These are phyloP conservation scores for Daedalea quercina DNA, from an alignment of 768 basidiomycete species.

Conservation along the genomic window DNA sequence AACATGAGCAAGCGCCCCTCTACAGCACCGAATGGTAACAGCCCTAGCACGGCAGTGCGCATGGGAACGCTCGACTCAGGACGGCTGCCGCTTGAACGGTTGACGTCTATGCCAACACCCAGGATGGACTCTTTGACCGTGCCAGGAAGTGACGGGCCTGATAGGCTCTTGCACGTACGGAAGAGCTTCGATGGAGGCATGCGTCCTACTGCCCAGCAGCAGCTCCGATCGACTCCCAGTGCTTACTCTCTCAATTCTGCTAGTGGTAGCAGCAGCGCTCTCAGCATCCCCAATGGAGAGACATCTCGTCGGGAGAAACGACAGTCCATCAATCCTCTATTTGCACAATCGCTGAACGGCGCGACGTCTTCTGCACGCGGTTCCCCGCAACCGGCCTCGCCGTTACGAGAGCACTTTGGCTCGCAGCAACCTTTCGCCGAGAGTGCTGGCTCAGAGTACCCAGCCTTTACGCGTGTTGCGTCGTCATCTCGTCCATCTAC, in stretches of 20 bases:
- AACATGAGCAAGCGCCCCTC: not conserved
- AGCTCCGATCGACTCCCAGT: slow-evolving; percentile 20
- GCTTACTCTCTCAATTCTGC: not conserved
- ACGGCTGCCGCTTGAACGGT: not conserved
- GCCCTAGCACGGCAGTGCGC: not conserved
- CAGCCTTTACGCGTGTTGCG: not conserved
- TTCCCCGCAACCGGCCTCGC: slow-evolving; percentile 24
- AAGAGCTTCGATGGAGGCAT: slow-evolving; percentile 41
- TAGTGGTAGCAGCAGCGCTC: not conserved
- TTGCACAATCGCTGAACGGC: slow-evolving; percentile 27
- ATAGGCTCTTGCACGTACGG: slow-evolving; percentile 21
- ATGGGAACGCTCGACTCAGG: not conserved
- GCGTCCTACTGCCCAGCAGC: slow-evolving; percentile 29
- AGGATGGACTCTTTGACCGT: slow-evolving; percentile 15
- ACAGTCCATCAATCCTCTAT: slow-evolving; percentile 49
- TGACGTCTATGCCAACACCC: slow-evolving; percentile 8
- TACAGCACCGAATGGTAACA: not conserved
- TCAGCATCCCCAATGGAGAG: slow-evolving; percentile 22
- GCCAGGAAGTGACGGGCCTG: slow-evolving; percentile 12
- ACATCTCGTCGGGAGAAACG: slow-evolving; percentile 38
- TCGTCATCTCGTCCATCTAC: slow-evolving; percentile 1
- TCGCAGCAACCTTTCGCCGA: not conserved
- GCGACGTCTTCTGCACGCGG: slow-evolving; percentile 14
- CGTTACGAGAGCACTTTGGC: slow-evolving; percentile 26
- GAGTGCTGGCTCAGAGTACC: not conserved